Percentiles rank a stretch among this genome's conserved stretches.
Evolutionary conservation across 495 filamentous ascomycete species (phyloP).

Genomic region (Bombardia bombarda): DNA sequence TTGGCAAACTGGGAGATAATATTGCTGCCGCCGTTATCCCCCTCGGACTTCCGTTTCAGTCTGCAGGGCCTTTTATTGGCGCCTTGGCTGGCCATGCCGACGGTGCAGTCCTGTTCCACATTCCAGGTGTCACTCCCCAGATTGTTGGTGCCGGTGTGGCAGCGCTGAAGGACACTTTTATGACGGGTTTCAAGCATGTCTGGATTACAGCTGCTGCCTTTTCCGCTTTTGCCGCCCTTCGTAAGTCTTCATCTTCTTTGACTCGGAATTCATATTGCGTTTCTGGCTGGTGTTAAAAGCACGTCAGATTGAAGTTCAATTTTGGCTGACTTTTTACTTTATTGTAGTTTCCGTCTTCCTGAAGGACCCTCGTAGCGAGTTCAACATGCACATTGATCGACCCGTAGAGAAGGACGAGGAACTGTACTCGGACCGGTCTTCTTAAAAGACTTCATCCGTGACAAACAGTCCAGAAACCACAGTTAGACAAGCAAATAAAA

Average conservation of each 20-base stretch:
- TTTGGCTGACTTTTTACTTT: neutral
- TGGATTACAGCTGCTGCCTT: constrained; percentile 22
- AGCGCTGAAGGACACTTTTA: constrained; percentile 15
- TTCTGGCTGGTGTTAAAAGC: neutral
- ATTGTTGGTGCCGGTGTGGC: constrained; percentile 16
- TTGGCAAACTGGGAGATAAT: constrained; percentile 14
- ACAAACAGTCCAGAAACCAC: too few relatives aligned
- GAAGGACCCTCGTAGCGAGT: constrained; percentile 11
- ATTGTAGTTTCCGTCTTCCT: constrained; percentile 6
- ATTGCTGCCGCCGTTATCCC: constrained; percentile 17
- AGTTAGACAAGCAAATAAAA: too few relatives aligned
- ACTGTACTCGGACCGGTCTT: constrained; percentile 6
- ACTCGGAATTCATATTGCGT: neutral
- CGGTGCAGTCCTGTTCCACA: constrained; percentile 6
- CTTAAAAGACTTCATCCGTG: neutral
- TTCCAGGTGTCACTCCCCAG: constrained; percentile 17
- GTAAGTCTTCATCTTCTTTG: too few relatives aligned
- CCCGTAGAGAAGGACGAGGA: constrained; percentile 19
- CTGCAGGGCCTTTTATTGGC: constrained; percentile 12
- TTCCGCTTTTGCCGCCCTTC: constrained; percentile 14
- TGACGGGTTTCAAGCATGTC: constrained; percentile 17
- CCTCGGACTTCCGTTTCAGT: constrained; percentile 11
- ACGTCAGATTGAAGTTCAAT: neutral
- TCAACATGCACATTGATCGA: constrained; percentile 18
- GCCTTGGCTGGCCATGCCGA: constrained; percentile 12